Conservation (phyloP, 805 yeast species). For the Groenewaldozyma tartarivorans region DNA sequence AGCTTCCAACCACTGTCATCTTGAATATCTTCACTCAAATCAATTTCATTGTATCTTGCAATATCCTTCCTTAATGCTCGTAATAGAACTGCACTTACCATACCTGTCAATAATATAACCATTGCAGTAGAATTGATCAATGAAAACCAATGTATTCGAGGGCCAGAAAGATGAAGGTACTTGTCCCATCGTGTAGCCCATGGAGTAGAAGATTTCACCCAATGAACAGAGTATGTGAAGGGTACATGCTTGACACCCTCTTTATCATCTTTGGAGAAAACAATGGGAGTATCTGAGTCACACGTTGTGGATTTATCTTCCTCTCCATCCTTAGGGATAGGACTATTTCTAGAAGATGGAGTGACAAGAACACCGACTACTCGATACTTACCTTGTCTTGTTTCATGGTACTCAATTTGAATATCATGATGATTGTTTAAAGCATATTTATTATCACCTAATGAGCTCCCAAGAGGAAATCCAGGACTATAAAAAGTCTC, state of each 20-base stretch:
- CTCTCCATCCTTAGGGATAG: constrained; percentile 25
- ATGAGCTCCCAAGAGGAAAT: constrained; percentile 69
- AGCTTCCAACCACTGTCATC: constrained; percentile 97
- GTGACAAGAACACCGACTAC: constrained; percentile 83
- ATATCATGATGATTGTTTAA: constrained; percentile 77
- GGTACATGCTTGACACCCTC: constrained; percentile 59
- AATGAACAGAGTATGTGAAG: constrained; percentile 77
- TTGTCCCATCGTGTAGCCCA: constrained; percentile 99
- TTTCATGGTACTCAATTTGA: constrained; percentile 70
- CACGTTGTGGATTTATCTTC: constrained; percentile 19
- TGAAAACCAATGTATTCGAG: constrained; percentile 94
- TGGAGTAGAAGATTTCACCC: constrained; percentile 57
- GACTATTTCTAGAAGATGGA: constrained; percentile 50
- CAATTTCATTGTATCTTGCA: constrained; percentile 78
- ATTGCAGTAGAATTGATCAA: constrained; percentile 76
- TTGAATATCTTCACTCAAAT: constrained; percentile 69
- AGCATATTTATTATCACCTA: constrained; percentile 50
- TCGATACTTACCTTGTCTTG: constrained; percentile 58
- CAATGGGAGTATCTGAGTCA: constrained; percentile 18
- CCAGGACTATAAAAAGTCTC: constrained; percentile 63
- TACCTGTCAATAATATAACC: constrained; percentile 64
- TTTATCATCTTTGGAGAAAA: constrained; percentile 35
- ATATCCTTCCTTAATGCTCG: constrained; percentile 81
- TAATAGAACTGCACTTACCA: constrained; percentile 69
- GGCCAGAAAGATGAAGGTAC: constrained; percentile 83